Base-by-base conservation (phyloP, 2,329 filamentous ascomycete species). In the Fusarium sp. region DNA sequence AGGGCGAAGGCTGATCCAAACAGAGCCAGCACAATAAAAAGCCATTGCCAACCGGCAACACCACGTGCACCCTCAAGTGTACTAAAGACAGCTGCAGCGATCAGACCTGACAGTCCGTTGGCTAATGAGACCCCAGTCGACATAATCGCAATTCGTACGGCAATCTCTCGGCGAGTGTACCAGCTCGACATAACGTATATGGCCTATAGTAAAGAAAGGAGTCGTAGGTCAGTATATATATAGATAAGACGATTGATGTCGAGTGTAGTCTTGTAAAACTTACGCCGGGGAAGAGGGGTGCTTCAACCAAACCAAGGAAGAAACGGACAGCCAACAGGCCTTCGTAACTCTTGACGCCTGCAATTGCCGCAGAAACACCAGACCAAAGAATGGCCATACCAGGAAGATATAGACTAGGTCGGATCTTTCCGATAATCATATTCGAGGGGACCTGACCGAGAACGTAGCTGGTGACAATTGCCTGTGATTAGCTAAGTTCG, bases 21-120 rank as follows among this genome's bases (percentile, higher is more conserved):
- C 30, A 34, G 30, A 34, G 14, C 66, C 63, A 18, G 62, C 41
- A 3, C 66, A 20, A 82, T 79, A 55, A 82, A 82, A 0, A 82
- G 71, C 81, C 81, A 83, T 58, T 77, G 75, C 81, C 81, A 83
- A 2, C 80, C 79, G 20, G 66, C 58, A 3, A 51, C 58, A 0
- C 65, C 65, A 14, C 72, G 71, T 3, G 75, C 71, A 0, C 62
- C 68, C 0, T 72, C 63, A 3, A 72, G 70, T 4, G 75, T 64
- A 1, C 69, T 73, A 0, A 74, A 71, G 11, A 66, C 67, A 13
- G 68, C 72, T 2, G 69, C 69, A 7, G 74, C 74, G 6, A 69
- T 66, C 43, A 74, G 70, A 5, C 72, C 74, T 1, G 74, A 64
- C 7, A 34, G 30, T 7, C 30, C 30, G 14, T 34, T 34, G 30